Evolutionary conservation across 371 early-diverging fungal species (phyloP), one percentile per base, ranked within the genome.

Genomic region (Aphelidium insulamus): DNA sequence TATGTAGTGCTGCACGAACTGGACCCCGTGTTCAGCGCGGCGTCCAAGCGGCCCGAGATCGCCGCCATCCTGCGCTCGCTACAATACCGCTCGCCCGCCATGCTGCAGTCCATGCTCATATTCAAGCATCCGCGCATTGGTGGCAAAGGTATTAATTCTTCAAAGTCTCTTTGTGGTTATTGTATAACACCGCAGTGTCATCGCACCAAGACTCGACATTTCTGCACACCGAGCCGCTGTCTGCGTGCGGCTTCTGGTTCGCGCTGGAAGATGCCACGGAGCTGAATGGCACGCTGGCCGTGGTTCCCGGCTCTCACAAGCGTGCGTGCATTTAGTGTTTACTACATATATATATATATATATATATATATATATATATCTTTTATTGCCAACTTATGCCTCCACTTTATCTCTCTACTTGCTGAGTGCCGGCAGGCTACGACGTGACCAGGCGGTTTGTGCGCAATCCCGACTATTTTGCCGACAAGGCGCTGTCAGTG

Each of bases 101-200:
- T 85, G 0, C 46, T 88, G 26, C 88, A 91, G 52, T 75, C 77
- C 21, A 91, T 91, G 90, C 35, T 84, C 23, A 88, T 88, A 33
- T 85, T 72, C 48, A 86, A 80, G 61, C 69, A 72, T 48, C 77
- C 80, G 3, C 49, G 55, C 28, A 77, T 79, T 41, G 83, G 83
- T 30, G 79, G 76, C 0, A 52, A 53, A 28, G 65, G 64, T 37
- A 57, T 42, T 12, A 39, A 47, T n/a, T n/a, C n/a, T 12, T 26
- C n/a, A 27, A 25, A 39, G 19, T 16, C 22, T 15, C 7, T 0
- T 2, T 16, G 14, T 25, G 4, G 2, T 20, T 38, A 4, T 26
- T 14, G 5, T 18, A 5, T 7, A 1, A 29, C 11, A 28, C 15
- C 27, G 12, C 46, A 32, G 78, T 81, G 1, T 74, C 74, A 2